Base-by-base conservation (phyloP, 805 yeast species). In the Jamesozyma jinghongensis region DNA sequence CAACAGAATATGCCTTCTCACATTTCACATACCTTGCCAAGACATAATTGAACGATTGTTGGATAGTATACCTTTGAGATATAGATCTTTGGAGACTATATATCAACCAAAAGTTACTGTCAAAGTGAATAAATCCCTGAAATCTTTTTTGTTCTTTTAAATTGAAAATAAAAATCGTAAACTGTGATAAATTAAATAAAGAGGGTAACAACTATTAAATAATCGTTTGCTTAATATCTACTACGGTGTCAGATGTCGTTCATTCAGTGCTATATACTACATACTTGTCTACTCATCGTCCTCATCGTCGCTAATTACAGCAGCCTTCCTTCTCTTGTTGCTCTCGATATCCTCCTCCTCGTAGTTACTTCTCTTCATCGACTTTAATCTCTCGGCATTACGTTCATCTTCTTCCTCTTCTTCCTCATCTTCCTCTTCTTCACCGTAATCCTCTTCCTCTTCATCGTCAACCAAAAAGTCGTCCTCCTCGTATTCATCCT, bases 361-460 rank as follows among this genome's bases (percentile, higher is more conserved):
- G 12, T 74, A 77, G 2, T 83, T 84, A 12, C 68, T 74, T 39
- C 69, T 64, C 54, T 79, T 79, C 40, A 77, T 65, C 40, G 64
- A 60, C 51, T 71, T 71, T 48, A 79, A 64, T 52, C 81, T 68
- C 49, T 75, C 80, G 1, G 82, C 83, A 10, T 76, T 81, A 41
- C 61, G 59, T 42, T 69, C 74, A 13, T 65, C 72, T 2, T 63
- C 70, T 2, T 51, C 57, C 12, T 44, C 56, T 4, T 51, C 55
- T 7, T 51, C 57, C 3, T 52, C 59, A 3, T 53, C 59, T 7
- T 52, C 62, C 14, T 49, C 58, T 6, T 54, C 62, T 29, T 42
- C 49, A 3, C 42, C 45, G 7, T 45, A 53, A 10, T 52, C 57
- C 32, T 52, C 59, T 10, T 60, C 65, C 16, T 54, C 65, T 16